Percentiles rank a stretch among this genome's conserved stretches.
phyloP scores from a whole-genome alignment of 257 asterid species.

The Fraxinus cuspidata region DNA sequence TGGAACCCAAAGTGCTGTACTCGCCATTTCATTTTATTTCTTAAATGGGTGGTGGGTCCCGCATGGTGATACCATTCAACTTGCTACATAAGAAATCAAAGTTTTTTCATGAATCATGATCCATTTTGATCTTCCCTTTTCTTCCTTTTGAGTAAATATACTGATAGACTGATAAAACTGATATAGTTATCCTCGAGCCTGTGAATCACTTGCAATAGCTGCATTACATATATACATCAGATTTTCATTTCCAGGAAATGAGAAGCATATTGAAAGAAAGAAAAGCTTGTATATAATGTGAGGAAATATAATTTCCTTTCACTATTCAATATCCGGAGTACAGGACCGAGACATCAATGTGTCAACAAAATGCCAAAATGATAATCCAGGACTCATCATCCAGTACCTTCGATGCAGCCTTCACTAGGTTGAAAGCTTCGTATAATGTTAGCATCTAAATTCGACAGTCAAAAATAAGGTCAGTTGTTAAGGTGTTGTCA shows the following conservation, averaged over 20 bases:
- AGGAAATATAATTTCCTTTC: constrained; percentile 42
- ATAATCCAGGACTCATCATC: constrained; percentile 40
- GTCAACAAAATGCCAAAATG: constrained; percentile 42
- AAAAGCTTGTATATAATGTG: constrained; percentile 43
- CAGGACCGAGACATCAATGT: constrained; percentile 28
- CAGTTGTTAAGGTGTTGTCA: constrained; percentile 43
- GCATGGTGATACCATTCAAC: too few relatives aligned
- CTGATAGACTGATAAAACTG: too few relatives aligned
- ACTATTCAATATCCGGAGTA: constrained; percentile 46
- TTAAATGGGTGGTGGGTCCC: too few relatives aligned
- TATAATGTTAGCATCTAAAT: constrained; percentile 47
- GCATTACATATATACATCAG: constrained; percentile 23
- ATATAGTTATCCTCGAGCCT: too few relatives aligned
- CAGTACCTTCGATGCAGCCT: constrained; percentile 36
- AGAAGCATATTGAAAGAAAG: constrained; percentile 4
- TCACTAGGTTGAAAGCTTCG: constrained; percentile 40
- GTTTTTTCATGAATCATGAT: too few relatives aligned
- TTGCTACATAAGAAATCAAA: too few relatives aligned
- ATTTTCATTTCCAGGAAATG: constrained; percentile 31
- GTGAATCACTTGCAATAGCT: too few relatives aligned
- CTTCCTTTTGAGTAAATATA: too few relatives aligned
- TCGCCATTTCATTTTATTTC: too few relatives aligned
- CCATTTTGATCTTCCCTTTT: too few relatives aligned
- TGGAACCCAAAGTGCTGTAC: too few relatives aligned
- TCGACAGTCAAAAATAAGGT: constrained; percentile 33